phyloP scores from a whole-genome alignment of 1,139 yeast genomes.

The Geotrichum aggregatum region DNA sequence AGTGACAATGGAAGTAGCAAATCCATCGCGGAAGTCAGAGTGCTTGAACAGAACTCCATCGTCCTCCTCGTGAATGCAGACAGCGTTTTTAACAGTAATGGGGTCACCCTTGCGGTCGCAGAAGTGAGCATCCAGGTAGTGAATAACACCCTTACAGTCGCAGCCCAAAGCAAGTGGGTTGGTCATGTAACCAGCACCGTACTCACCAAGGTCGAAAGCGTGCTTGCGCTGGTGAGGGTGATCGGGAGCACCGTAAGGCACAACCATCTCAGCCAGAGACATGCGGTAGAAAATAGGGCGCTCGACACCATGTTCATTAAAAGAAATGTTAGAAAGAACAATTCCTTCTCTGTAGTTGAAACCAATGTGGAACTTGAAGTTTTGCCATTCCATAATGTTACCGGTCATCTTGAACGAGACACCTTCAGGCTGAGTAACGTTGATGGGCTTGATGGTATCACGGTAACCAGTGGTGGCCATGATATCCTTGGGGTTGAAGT shows the following conservation, averaged over 20 bases:
- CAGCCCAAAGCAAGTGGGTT: constrained; percentile 75
- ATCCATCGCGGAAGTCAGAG: constrained; percentile 77
- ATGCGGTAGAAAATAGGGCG: constrained; percentile 74
- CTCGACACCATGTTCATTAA: constrained; percentile 67
- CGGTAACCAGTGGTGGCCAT: constrained; percentile 59
- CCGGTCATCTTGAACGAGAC: constrained; percentile 71
- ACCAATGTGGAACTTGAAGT: constrained; percentile 71
- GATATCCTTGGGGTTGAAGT: constrained; percentile 62
- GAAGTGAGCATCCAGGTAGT: constrained; percentile 72
- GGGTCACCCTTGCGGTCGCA: constrained; percentile 64
- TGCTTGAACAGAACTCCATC: constrained; percentile 75
- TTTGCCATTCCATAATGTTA: constrained; percentile 69
- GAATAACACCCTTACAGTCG: constrained; percentile 81
- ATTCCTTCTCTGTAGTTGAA: constrained; percentile 84
- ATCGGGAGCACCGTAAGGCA: constrained; percentile 76
- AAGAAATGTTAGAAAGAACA: constrained; percentile 67
- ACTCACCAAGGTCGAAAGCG: constrained; percentile 81
- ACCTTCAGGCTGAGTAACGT: constrained; percentile 75
- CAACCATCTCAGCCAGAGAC: constrained; percentile 78
- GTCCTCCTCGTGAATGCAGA: constrained; percentile 82
- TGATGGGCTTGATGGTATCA: constrained; percentile 57
- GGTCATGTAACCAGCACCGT: constrained; percentile 83
- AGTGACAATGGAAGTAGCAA: constrained; percentile 68
- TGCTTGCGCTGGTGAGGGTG: constrained; percentile 81
- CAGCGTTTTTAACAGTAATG: constrained; percentile 66